Percentiles rank a stretch among this genome's conserved stretches.
phyloP scores from a whole-genome alignment of 2,329 filamentous ascomycete species.

The Xylariaceae sp. region DNA sequence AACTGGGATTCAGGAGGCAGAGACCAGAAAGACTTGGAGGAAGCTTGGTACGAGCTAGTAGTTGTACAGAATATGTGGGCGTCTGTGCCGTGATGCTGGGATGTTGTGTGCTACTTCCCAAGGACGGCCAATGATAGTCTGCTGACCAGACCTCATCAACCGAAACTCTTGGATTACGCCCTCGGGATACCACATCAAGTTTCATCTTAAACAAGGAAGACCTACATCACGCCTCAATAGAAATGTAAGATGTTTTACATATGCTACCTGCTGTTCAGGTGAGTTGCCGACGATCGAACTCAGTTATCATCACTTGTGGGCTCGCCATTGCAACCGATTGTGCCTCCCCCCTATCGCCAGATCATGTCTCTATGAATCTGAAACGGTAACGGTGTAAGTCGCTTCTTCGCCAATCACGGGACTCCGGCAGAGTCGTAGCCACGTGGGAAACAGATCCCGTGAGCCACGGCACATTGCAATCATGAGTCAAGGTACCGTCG shows the following conservation, averaged over 20 bases:
- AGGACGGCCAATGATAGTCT: too few species aligned
- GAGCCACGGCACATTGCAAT: background rate
- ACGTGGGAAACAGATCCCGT: background rate
- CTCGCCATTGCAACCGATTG: background rate
- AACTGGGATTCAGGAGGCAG: too few species aligned
- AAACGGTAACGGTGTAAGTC: background rate
- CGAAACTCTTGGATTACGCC: too few species aligned
- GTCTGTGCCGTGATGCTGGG: too few species aligned
- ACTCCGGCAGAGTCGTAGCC: background rate
- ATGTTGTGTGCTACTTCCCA: too few species aligned
- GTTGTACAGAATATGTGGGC: too few species aligned
- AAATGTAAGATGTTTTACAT: too few species aligned
- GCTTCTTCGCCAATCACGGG: background rate
- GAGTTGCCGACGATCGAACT: background rate
- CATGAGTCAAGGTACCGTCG: background rate
- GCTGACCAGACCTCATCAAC: too few species aligned
- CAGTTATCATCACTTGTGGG: background rate
- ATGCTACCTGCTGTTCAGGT: background rate
- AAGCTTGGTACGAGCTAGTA: background rate
- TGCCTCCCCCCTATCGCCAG: background rate
- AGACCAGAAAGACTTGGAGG: background rate
- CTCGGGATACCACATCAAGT: too few species aligned
- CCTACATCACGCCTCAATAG: too few species aligned
- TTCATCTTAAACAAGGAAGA: too few species aligned
- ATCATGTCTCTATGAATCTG: background rate